Percentiles rank a stretch among this genome's conserved stretches.
These are phyloP conservation scores for Trichodelitschia bisporula DNA, from an alignment of 495 filamentous ascomycete species.

Conservation along the genomic window DNA sequence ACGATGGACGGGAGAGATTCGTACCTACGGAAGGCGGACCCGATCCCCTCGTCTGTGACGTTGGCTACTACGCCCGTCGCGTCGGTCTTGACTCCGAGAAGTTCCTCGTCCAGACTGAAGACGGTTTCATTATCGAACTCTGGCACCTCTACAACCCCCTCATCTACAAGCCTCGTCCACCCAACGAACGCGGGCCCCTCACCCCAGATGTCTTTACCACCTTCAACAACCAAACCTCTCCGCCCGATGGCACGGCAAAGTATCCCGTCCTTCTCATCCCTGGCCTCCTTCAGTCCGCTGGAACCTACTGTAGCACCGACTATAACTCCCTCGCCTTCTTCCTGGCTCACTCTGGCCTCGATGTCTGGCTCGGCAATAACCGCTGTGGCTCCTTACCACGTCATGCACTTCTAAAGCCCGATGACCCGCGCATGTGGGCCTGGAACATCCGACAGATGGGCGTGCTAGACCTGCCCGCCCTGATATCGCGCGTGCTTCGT, in stretches of 20 bases:
- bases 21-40: slow-evolving; percentile 52
- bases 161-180: slow-evolving; percentile 24
- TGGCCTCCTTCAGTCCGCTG: slow-evolving; percentile 66
- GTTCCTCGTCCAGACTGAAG: slow-evolving; percentile 75
- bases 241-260: slow-evolving; percentile 23
- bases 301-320: slow-evolving; percentile 78
- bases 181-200: slow-evolving; percentile 7
- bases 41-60: slow-evolving; percentile 54
- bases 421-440: slow-evolving; percentile 84
- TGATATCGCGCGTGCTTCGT: slow-evolving; percentile 58
- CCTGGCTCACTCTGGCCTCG: slow-evolving; percentile 79
- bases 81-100: slow-evolving; percentile 74
- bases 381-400: slow-evolving; percentile 64
- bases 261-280: slow-evolving; percentile 83
- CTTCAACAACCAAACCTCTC: slow-evolving; percentile 9
- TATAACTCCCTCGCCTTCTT: slow-evolving; percentile 79
- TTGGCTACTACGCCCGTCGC: slow-evolving; percentile 65
- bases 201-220: slow-evolving; percentile 16
- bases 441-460: slow-evolving; percentile 97
- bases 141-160: slow-evolving; percentile 79
- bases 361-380: slow-evolving; percentile 93
- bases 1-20: too few species aligned
- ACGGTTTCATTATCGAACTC: slow-evolving; percentile 72
- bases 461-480: slow-evolving; percentile 65
- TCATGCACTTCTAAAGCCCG: slow-evolving; percentile 41